Percentiles rank a stretch among this genome's conserved stretches.
These are phyloP conservation scores for Tremella mesenterica DNA, from an alignment of 768 basidiomycete genomes.

Conservation along the genomic window DNA sequence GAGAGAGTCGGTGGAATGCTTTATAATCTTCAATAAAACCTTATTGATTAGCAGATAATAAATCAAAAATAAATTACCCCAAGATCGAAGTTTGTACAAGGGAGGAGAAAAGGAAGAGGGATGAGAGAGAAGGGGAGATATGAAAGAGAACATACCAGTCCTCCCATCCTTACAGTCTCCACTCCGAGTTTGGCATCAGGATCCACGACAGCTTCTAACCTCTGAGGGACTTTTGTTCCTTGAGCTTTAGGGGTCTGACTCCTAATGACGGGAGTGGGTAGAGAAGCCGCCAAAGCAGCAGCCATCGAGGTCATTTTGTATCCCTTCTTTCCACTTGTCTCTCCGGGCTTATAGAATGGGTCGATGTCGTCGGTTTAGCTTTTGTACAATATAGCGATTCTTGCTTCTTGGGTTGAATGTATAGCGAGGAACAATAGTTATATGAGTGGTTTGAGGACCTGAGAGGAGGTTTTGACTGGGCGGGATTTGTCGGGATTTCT, in stretches of 20 bases:
- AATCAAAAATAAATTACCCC: conserved; percentile 7
- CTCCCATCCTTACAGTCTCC: conserved; percentile 71
- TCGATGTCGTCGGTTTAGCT: no score
- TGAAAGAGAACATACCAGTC: conserved; percentile 56
- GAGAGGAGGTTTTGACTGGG: neutral
- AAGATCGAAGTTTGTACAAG: conserved; percentile 1
- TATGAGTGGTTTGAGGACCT: no score
- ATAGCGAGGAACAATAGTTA: no score
- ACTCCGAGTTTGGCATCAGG: conserved; percentile 82
- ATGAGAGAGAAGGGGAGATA: neutral
- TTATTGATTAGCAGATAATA: neutral
- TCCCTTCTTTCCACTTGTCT: no score
- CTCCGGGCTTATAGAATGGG: neutral
- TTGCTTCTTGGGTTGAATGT: no score
- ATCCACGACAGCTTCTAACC: conserved; percentile 87
- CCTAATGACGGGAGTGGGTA: conserved; percentile 37
- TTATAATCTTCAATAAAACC: conserved; percentile 72
- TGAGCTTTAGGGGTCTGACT: conserved; percentile 57
- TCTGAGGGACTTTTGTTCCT: conserved; percentile 65
- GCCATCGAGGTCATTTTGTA: conserved; percentile 71
- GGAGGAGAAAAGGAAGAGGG: neutral
- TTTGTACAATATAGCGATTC: no score
- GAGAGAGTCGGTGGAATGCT: conserved; percentile 70
- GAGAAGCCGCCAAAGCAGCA: conserved; percentile 74
- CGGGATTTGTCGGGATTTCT: neutral